Evolutionary conservation across 2,329 filamentous ascomycete genomes (phyloP).

Genomic region (Alternaria dauci): DNA sequence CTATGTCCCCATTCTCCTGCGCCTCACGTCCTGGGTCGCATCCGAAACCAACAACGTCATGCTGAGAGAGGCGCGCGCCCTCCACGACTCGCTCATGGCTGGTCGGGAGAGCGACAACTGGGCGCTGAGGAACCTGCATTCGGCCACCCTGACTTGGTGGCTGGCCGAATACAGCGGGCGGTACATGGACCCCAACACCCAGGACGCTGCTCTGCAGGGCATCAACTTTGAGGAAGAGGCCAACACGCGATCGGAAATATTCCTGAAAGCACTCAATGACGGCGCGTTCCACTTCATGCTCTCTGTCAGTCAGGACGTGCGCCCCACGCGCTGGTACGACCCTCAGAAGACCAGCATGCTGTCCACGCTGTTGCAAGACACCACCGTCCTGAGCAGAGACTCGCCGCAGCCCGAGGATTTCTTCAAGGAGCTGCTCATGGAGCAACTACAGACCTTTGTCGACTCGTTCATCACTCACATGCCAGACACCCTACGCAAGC

Average conservation of each 20-base stretch:
- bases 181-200: conserved; percentile 76
- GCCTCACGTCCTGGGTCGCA: conserved; percentile 80
- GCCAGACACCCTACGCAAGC: conserved; percentile 85
- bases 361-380: conserved; percentile 82
- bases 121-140: conserved; percentile 77
- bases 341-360: conserved; percentile 84
- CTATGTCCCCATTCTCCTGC: conserved; percentile 79
- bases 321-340: conserved; percentile 84
- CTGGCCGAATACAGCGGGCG: conserved; percentile 91
- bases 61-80: conserved; percentile 71
- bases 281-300: conserved; percentile 93
- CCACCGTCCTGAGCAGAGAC: conserved; percentile 73
- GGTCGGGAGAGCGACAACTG: conserved; percentile 73
- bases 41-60: conserved; percentile 72
- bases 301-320: conserved; percentile 81
- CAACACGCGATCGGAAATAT: conserved; percentile 73
- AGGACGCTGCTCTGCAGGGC: conserved; percentile 58
- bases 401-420: conserved; percentile 72
- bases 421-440: conserved; percentile 77
- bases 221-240: conserved; percentile 74
- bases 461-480: conserved; percentile 96
- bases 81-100: conserved; percentile 74
- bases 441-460: conserved; percentile 84
- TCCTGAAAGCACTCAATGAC: conserved; percentile 81
- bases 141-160: conserved; percentile 85